Base-by-base conservation (phyloP, 139 green algal genomes). In the Tetradesmus lagerheimii region DNA sequence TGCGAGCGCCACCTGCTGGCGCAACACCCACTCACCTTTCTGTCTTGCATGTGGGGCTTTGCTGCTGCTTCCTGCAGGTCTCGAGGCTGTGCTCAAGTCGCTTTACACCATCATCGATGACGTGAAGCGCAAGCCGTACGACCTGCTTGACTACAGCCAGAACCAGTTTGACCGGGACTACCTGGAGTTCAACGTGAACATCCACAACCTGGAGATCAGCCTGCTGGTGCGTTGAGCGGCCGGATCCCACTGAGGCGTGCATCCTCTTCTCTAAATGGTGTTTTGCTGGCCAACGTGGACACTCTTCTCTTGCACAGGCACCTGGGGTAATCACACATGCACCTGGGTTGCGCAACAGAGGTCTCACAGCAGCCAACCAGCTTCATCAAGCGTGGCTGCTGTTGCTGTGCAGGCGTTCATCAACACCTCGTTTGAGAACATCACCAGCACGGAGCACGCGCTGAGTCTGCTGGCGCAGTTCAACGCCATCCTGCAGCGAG, bases 131-230 rank as follows among this genome's bases (percentile, higher is more conserved):
- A 97, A 97, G 94, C 96, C 96, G 2, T 98, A 99, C 89, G 97
- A 99, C 92, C 94, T 99, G 53, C 92, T 99, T 79, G 97, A 99
- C 91, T 97, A 94, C 91, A 92, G 67, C 41, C 95, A 94, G 35
- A 99, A 95, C 89, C 93, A 97, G 90, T 99, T 98, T 91, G 97
- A 99, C 92, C 92, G 96, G 35, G 97, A 99, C 94, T 96, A 97
- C 89, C 91, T 99, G 81, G 97, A 99, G 93, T 99, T 99, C 92
- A 97, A 98, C 82, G 97, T 99, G 71, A 96, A 99, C 93, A 98
- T 99, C 87, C 95, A 99, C 90, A 97, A 99, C 81, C 94, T 99
- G 74, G 97, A 99, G 94, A 95, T 96, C 83, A 91, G 93, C 66
- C 92, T 99, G 50, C 95, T 96, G 87, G 87, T 91, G 37, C 15